Evolutionary conservation across 768 basidiomycete species (phyloP).

Genomic region (Lactifluus echinatus): DNA sequence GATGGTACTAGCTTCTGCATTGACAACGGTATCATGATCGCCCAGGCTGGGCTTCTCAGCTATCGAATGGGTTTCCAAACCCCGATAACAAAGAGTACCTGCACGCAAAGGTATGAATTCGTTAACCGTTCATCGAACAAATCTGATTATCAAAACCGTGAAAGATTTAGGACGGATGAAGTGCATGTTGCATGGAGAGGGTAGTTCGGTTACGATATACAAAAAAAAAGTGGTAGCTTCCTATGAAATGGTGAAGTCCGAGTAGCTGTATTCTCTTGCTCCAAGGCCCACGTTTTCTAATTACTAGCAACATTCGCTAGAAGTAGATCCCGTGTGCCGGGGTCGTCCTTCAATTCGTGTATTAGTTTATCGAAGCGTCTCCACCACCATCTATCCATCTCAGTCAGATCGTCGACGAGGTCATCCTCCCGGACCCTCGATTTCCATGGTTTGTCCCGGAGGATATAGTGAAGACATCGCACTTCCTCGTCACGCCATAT

Average conservation of each 20-base stretch:
- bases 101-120: slow-evolving; percentile 74
- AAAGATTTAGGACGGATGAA: slow-evolving; percentile 89
- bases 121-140: background rate
- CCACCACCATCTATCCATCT: slow-evolving; percentile 77
- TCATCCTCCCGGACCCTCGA: slow-evolving; percentile 36
- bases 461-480: slow-evolving; percentile 80
- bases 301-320: slow-evolving; percentile 37
- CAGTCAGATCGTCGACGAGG: slow-evolving; percentile 41
- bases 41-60: slow-evolving; percentile 89
- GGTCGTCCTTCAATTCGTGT: slow-evolving; percentile 38
- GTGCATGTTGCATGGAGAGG: slow-evolving; percentile 87
- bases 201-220: slow-evolving; percentile 29
- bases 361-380: slow-evolving; percentile 39
- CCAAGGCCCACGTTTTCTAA: background rate
- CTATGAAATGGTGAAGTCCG: background rate
- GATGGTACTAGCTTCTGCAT: slow-evolving; percentile 68
- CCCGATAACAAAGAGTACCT: slow-evolving; percentile 68
- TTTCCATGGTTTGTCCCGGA: slow-evolving; percentile 83
- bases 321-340: slow-evolving; percentile 43
- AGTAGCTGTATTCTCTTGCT: background rate
- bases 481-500: slow-evolving; percentile 85
- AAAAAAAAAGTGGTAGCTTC: too few relatives aligned
- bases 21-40: slow-evolving; percentile 99
- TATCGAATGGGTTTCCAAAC: slow-evolving; percentile 87
- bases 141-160: background rate